Base-by-base conservation (phyloP, 768 basidiomycete species). In the Boletus fagicola region DNA sequence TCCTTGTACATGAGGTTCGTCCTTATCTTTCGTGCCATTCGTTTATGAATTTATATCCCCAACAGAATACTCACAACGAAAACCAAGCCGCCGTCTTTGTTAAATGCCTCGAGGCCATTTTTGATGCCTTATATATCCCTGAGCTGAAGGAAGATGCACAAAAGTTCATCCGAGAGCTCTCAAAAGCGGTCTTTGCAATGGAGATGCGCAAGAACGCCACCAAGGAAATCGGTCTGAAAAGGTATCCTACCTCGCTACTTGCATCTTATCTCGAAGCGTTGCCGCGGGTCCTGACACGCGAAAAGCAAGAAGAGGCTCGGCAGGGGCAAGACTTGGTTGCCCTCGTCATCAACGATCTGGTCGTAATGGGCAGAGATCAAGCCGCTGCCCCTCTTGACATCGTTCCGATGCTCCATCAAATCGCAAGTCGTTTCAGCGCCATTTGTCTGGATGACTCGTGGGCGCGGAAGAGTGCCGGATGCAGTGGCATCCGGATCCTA, bases 401-500 rank as follows among this genome's bases (percentile, higher is more conserved):
- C 43, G 75, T 85, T 49, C 76, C 79, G 8, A 83, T 92, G 36
- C 74, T 98, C 49, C 88, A 93, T 66, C 88, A 93, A 62, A 79
- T 98, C 44, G 86, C 90, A 7, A 84, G 83, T 59, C 85, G 92
- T 16, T 91, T 98, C 74, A 86, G 83, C 44, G 85, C 89, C 3
- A 78, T 97, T 26, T 97, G 95, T 67, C 82, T 94, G 54, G 95
- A 97, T 56, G 94, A 94, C 65, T 81, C 90, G 0, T 97, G 95
- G 95, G 80, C 80, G 4, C 80, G 85, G 53, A 97, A 98, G 72
- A 87, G 86, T 65, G 96, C 95, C 10, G 97, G 94, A 13, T 94
- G 91, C 63, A 78, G 76, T 47, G 96, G 94, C 4, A 88, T 98
- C 68, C 83, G 82, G 58, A 84, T 95, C 51, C 83, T 99, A 75